Evolutionary conservation across 2,329 filamentous ascomycete species (phyloP), one percentile per base, ranked within the genome.

Genomic region (Aspergillus pseudoglaucus): DNA sequence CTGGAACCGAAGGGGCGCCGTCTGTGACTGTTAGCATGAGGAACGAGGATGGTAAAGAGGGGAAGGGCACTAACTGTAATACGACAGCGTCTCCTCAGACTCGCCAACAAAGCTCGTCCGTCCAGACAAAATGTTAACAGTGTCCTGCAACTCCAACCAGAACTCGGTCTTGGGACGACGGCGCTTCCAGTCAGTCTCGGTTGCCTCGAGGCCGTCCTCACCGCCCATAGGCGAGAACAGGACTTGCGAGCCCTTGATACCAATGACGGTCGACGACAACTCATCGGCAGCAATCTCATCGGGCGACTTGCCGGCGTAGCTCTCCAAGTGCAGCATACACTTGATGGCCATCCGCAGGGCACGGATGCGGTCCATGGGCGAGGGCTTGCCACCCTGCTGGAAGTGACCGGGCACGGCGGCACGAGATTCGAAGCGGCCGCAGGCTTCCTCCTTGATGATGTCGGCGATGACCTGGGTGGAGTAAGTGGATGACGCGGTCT

Each of bases 351-450:
- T 84, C 44, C 93, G 81, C 20, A 95, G 87, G 2, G 93, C 91
- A 42, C 93, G 84, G 60, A 91, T 90, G 47, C 93, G 86, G 71
- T 98, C 93, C 90, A 98, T 97, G 6, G 93, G 84, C 2, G 88
- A 94, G 0, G 93, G 93, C 39, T 88, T 88, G 49, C 89, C 90
- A 58, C 90, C 90, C 73, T 96, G 91, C 70, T 96, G 90, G 56
- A 95, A 90, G 72, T 96, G 90, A 12, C 90, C 90, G 0, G 90
- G 90, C 44, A 95, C 91, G 57, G 88, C 90, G 65, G 93, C 87
- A 51, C 91, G 84, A 41, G 88, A 87, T 69, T 98, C 93, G 64
- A 98, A 98, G 14, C 90, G 84, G 55, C 90, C 90, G 59, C 88
- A 85, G 7, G 90, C 88, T 69, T 97, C 93, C 58, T 95, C 90